Base-by-base conservation (phyloP, 2,329 filamentous ascomycete genomes). In the Cytospora chrysosperma region DNA sequence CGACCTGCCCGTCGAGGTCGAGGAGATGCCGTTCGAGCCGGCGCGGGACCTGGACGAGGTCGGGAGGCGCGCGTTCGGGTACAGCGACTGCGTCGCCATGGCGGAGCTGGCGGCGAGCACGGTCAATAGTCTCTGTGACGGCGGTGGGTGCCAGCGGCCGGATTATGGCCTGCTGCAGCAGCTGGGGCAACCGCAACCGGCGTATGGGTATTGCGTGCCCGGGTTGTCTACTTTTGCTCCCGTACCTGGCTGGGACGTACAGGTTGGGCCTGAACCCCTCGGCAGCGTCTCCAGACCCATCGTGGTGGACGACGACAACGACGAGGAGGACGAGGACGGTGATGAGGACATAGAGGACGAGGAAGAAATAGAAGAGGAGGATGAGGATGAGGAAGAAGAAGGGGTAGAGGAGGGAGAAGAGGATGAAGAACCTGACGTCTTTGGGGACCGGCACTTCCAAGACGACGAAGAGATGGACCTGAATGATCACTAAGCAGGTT, bases 21-120 rank as follows among this genome's bases (percentile, higher is more conserved):
- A 32, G 26, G 13, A 54, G 34, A 62, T 62, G 53, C 27, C 53
- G 15, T 58, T 62, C 27, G 58, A 37, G 15, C 47, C 58, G 8
- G 34, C 26, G 49, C 34, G 59, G 37, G 54, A 64, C 28, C 32
- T 56, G 12, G 62, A 64, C 24, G 62, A 57, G 49, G 15, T 62
- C 27, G 62, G 49, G 13, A 37, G 28, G 9, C 12, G 3, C 21
- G 5, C 37, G 34, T 58, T 49, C 21, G 54, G 52, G 10, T 15
- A 50, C 9, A 21, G n/a, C 19, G 62, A 37, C n/a, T 24, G 26
- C n/a, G 47, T 47, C 4, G 49, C 27, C 24, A 15, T 32, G 5
- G 28, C 21, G 10, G 53, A 54, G 49, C 26, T 19, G 37, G 62
- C 21, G 32, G 4, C 12, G 4, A 47, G 17, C 5, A 12, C 4